Conservation (phyloP, 495 filamentous ascomycete genomes). For the Xylaria intraflava region DNA sequence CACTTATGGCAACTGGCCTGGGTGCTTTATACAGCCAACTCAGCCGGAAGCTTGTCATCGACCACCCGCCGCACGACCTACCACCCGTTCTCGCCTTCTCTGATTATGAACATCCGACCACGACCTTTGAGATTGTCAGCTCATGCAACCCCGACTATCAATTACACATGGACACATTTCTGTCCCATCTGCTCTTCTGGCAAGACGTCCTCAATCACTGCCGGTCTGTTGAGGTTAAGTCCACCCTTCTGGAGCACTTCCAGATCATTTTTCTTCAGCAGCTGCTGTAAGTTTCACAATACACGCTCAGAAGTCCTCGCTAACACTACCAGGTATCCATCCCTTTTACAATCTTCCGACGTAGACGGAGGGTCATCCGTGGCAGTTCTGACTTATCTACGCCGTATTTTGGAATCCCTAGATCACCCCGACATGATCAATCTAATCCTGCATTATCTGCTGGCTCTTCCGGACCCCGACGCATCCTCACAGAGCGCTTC, state of each 20-base stretch:
- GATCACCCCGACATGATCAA: slow-evolving; percentile 90
- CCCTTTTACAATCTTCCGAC: slow-evolving; percentile 91
- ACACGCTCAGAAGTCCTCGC: background rate
- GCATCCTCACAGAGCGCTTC: slow-evolving; percentile 6
- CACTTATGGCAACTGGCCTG: slow-evolving; percentile 91
- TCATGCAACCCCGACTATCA: slow-evolving; percentile 65
- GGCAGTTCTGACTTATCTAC: slow-evolving; percentile 88
- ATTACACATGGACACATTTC: slow-evolving; percentile 79
- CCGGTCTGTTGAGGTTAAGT: slow-evolving; percentile 81
- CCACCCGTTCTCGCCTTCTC: slow-evolving; percentile 81
- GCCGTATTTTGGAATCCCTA: slow-evolving; percentile 80
- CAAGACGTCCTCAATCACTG: slow-evolving; percentile 97
- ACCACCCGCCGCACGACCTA: slow-evolving; percentile 55
- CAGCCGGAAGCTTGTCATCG: slow-evolving; percentile 64
- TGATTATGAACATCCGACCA: slow-evolving; percentile 61
- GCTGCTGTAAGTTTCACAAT: slow-evolving; percentile 60
- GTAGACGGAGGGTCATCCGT: slow-evolving; percentile 93
- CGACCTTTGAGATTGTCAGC: slow-evolving; percentile 60
- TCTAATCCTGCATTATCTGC: slow-evolving; percentile 85
- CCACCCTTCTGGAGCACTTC: slow-evolving; percentile 91
- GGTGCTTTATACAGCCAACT: slow-evolving; percentile 96
- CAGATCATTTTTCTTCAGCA: slow-evolving; percentile 95
- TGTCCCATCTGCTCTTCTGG: slow-evolving; percentile 95
- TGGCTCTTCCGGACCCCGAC: slow-evolving; percentile 61
- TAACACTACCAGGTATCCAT: slow-evolving; percentile 67